Evolutionary conservation across 208 protist species (phyloP).

Genomic region (Vickermania spadyakhi): DNA sequence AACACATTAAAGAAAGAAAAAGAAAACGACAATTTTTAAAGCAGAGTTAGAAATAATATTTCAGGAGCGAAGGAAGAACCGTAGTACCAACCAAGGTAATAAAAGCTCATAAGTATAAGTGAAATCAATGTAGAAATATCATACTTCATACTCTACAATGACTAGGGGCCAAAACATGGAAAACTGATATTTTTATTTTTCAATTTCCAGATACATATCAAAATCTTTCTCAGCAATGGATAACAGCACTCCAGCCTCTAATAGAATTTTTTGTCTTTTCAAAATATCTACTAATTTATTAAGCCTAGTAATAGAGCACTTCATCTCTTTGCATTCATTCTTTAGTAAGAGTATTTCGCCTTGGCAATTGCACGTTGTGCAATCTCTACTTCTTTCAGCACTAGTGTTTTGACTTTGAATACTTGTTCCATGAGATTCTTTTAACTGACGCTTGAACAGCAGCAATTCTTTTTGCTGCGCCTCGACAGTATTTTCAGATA

Average conservation of each 20-base stretch:
- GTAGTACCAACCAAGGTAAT: no score
- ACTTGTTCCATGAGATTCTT: background rate
- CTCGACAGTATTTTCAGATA: conserved; percentile 21
- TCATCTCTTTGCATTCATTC: conserved; percentile 47
- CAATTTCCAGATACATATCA: conserved; percentile 35
- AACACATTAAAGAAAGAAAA: conserved; percentile 9
- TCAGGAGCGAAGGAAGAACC: no score
- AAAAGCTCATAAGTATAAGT: no score
- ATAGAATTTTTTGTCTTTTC: conserved; percentile 88
- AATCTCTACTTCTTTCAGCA: background rate
- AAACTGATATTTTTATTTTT: conserved; percentile 4
- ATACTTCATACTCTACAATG: background rate
- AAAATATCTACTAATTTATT: conserved; percentile 89
- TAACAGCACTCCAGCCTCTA: conserved; percentile 77
- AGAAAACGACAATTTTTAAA: background rate
- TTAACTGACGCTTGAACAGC: conserved; percentile 19
- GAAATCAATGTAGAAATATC: no score
- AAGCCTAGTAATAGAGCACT: conserved; percentile 83
- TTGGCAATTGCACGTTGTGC: background rate
- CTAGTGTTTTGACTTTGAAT: background rate
- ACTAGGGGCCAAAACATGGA: background rate
- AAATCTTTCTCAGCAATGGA: conserved; percentile 84
- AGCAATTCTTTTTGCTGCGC: conserved; percentile 32
- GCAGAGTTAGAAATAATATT: background rate
- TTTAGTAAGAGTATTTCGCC: conserved; percentile 7